phyloP scores from a whole-genome alignment of 2,329 filamentous ascomycete genomes.

The Colletotrichum scovillei region DNA sequence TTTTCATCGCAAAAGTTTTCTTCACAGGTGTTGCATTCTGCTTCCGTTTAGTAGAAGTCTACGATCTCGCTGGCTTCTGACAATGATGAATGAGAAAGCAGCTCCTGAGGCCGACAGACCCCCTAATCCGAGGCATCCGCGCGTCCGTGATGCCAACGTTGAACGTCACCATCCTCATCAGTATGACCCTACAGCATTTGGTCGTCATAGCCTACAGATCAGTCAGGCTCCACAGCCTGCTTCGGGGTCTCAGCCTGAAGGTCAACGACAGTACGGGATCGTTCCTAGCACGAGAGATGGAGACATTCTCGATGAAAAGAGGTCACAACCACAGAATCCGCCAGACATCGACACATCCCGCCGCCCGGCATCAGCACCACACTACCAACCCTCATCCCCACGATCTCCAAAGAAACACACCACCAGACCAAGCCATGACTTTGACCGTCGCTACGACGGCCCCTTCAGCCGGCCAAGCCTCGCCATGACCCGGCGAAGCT shows the following conservation, averaged over 20 bases:
- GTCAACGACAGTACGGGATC: background rate
- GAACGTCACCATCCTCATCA: background rate
- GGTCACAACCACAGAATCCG: background rate
- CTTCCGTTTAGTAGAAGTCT: no score
- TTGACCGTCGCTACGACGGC: conserved; percentile 34
- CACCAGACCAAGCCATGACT: conserved; percentile 28
- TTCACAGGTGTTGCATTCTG: no score
- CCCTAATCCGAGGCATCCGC: conserved; percentile 8
- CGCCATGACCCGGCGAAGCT: conserved; percentile 9
- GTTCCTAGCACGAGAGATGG: background rate
- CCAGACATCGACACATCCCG: background rate
- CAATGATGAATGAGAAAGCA: conserved; percentile 18
- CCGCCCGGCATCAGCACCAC: background rate
- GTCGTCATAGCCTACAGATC: conserved; percentile 30
- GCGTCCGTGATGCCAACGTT: no score
- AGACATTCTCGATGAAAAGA: conserved; percentile 8
- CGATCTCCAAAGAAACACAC: background rate
- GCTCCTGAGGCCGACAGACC: background rate
- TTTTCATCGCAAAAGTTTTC: background rate
- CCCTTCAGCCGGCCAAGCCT: conserved; percentile 31
- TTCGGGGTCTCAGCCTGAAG: background rate
- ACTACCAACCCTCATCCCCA: background rate
- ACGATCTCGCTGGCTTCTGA: background rate
- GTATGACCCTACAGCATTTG: background rate
- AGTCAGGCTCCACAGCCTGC: background rate